Base-by-base conservation (phyloP, 306 rosid species). In the Delonix regia region DNA sequence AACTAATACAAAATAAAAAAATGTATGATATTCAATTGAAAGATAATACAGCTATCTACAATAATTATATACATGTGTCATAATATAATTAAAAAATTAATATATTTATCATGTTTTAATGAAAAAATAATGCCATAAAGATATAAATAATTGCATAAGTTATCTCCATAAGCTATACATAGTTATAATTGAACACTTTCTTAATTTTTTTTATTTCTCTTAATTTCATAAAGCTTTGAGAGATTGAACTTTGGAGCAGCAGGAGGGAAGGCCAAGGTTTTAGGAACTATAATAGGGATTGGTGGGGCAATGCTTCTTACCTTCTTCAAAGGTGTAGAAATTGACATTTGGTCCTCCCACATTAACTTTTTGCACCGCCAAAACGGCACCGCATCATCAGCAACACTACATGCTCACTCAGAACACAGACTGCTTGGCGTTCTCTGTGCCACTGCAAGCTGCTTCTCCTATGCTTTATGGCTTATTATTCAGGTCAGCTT, bases 231-330 rank as follows among this genome's bases (percentile, higher is more conserved):
- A 42, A 85, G 87, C 11, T 56, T 79, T 60, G 91, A 89, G 75
- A 83, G 62, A 21, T 25, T 87, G 38, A 78, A 72, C 11, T 66
- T 83, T 30, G 41, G 75, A 78, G 65, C 8, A 41, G 10, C 25
- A 7, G 78, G 79, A 27, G 94, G 91, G 34, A 83, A 66, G 60
- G 90, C 88, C 0, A 90, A 87, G 47, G 73, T 90, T 57, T 51
- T 73, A 9, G 94, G 94, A 22, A 80, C 90, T 3, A 1, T 79
- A 34, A 44, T 73, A 0, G 89, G 88, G 10, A 48, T 88, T 7
- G 74, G 88, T 75, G 94, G 94, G 38, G 94, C 94, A 14, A 87
- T 80, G 92, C 0, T 88, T 28, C 34, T 88, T 74, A 83, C 81
- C 1, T 86, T 90, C 63, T 78, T 78, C 79, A 86, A 84, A 78